These are phyloP conservation scores for Salix koriyanagi DNA, from an alignment of 345 rosid genomes.

Conservation along the genomic window DNA sequence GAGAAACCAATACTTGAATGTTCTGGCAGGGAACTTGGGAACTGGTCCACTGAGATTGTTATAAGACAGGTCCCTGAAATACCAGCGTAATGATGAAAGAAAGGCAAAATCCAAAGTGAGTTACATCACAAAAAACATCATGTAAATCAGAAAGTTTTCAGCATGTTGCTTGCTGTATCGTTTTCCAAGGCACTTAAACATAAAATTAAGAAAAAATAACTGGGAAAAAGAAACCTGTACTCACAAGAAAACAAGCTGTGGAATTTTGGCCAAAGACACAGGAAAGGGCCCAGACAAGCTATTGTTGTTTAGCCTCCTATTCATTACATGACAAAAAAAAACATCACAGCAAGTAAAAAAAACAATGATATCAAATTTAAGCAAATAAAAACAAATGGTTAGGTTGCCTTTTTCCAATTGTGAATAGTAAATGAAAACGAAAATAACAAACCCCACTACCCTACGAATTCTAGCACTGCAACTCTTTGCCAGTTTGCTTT, in stretches of 20 bases:
- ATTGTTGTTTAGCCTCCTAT: constrained; percentile 92
- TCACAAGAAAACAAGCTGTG: constrained; percentile 83
- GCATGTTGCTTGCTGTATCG: background rate
- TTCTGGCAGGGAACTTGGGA: constrained; percentile 68
- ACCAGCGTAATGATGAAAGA: constrained; percentile 13
- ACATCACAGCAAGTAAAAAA: constrained; percentile 8
- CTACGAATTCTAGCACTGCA: background rate
- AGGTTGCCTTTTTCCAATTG: background rate
- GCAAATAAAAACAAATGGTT: background rate
- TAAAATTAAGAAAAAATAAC: constrained; percentile 3
- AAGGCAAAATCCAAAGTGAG: constrained; percentile 2
- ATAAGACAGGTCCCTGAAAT: constrained; percentile 82
- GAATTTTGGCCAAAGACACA: constrained; percentile 58
- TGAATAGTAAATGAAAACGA: background rate
- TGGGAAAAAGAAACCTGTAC: constrained; percentile 29
- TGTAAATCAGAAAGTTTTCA: constrained; percentile 1
- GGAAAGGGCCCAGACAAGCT: constrained; percentile 84
- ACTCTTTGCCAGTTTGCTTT: background rate
- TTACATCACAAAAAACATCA: background rate
- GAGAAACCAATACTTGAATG: constrained; percentile 56
- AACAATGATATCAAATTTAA: constrained; percentile 7
- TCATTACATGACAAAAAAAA: constrained; percentile 41
- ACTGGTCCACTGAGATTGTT: constrained; percentile 91
- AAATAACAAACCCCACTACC: background rate
- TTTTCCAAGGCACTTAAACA: constrained; percentile 22